phyloP scores from a whole-genome alignment of 495 filamentous ascomycete genomes.

The Niebla homalea region DNA sequence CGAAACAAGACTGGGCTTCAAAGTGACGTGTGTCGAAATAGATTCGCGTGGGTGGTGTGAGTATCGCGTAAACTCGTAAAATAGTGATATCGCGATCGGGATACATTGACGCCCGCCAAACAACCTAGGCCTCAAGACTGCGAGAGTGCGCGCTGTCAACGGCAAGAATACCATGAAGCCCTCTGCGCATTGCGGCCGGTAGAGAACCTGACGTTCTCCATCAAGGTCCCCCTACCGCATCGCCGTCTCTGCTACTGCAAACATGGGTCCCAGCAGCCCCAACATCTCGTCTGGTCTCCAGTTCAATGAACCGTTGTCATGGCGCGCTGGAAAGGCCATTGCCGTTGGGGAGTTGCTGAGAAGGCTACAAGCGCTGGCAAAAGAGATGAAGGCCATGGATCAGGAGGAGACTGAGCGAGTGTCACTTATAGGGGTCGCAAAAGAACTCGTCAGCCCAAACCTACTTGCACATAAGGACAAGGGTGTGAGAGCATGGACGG shows the following conservation, averaged over 20 bases:
- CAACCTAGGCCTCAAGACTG: no score
- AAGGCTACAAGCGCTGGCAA: conserved; percentile 64
- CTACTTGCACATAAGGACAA: conserved; percentile 82
- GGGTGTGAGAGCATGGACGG: conserved; percentile 77
- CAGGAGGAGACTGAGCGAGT: conserved; percentile 74
- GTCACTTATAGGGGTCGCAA: conserved; percentile 72
- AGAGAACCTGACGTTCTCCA: no score
- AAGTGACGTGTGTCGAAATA: no score
- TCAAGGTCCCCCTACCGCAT: not conserved
- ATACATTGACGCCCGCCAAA: no score
- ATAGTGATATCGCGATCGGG: no score
- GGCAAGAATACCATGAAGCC: no score
- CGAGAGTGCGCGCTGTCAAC: no score
- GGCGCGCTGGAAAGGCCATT: conserved; percentile 82
- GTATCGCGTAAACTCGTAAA: no score
- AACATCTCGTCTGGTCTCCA: conserved; percentile 27
- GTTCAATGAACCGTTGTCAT: conserved; percentile 82
- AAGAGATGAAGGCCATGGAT: conserved; percentile 74
- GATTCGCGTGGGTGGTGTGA: no score
- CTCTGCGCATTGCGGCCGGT: no score
- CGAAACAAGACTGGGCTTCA: no score
- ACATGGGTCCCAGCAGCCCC: conserved; percentile 9
- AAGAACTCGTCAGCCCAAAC: conserved; percentile 72
- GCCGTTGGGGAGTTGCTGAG: conserved; percentile 66
- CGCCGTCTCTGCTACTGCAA: conserved; percentile 1